Base-by-base conservation (phyloP, 257 asterid species). In the Nicotiana knightiana region DNA sequence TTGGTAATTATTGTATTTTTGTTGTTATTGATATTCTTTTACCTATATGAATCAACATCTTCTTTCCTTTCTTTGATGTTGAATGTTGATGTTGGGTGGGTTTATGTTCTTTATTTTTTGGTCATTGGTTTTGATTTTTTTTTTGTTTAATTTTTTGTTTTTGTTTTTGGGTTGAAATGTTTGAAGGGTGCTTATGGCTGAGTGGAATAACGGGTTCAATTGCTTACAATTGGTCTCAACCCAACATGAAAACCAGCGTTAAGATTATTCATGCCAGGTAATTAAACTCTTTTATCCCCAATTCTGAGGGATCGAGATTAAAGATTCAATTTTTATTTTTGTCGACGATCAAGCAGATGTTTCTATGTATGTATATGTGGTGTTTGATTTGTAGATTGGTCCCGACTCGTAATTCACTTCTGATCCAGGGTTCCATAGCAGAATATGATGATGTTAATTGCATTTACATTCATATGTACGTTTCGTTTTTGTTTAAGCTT, bases 161-260 rank as follows among this genome's bases (percentile, higher is more conserved):
- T 68, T 10, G 46, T 71, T 76, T 79, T 71, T 67, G 82, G 86
- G 12, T 82, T 81, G 78, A 78, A 21, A 61, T 83, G 82, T 75
- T 83, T 77, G 86, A 81, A 86, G 91, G 89, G 58, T 84, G 85
- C 37, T 83, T 84, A 77, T 76, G 79, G 82, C 85, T 85, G 54
- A 93, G 95, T 85, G 98, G 97, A 81, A 87, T 93, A 10, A 88
- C 91, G 83, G 96, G 97, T 43, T 95, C 99, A 53, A 61, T 93
- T 92, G 97, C 98, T 21, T 95, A 92, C 85, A 95, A 95, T 85
- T 95, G 98, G 98, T 93, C 98, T 81, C 97, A 89, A 64, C 98
- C 98, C 24, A 87, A 90, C 35, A 95, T 95, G 99, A 95, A 95
- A 84, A 88, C 97, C 54, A 95, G 97, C 82, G 97, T 93, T 80